Evolutionary conservation across 352 stramenopile genomes (phyloP).

Genomic region (Phytopythium mirpurense): DNA sequence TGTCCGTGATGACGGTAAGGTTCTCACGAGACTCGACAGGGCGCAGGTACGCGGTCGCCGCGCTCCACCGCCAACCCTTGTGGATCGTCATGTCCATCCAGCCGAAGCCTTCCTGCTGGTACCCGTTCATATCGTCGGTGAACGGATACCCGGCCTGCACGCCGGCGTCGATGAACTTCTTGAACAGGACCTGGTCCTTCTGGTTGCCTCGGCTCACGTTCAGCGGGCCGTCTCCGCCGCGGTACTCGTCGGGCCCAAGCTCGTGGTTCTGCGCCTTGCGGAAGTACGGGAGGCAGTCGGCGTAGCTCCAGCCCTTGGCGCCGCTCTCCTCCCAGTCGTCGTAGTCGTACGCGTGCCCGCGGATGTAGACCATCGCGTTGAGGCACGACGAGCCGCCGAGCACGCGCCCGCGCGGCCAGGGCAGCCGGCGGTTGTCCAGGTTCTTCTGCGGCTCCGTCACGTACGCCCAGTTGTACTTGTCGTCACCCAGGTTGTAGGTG

Average conservation of each 20-base stretch:
- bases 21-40: slow-evolving; percentile 61
- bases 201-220: slow-evolving; percentile 76
- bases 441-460: slow-evolving; percentile 82
- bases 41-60: slow-evolving; percentile 70
- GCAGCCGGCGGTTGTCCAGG: slow-evolving; percentile 69
- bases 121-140: slow-evolving; percentile 89
- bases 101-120: slow-evolving; percentile 87
- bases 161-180: slow-evolving; percentile 86
- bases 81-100: slow-evolving; percentile 88
- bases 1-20: slow-evolving; percentile 75
- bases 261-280: slow-evolving; percentile 81
- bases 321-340: slow-evolving; percentile 73
- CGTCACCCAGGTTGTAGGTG: slow-evolving; percentile 79
- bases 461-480: slow-evolving; percentile 89
- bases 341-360: slow-evolving; percentile 84
- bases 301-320: slow-evolving; percentile 81
- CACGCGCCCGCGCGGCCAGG: slow-evolving; percentile 84
- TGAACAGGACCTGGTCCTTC: slow-evolving; percentile 81
- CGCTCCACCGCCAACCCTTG: slow-evolving; percentile 79
- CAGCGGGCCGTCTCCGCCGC: slow-evolving; percentile 75
- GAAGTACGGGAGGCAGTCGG: slow-evolving; percentile 86
- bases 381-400: slow-evolving; percentile 86
- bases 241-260: slow-evolving; percentile 70
- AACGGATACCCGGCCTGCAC: slow-evolving; percentile 83
- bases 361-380: slow-evolving; percentile 91